Conservation (phyloP, 2,329 filamentous ascomycete species). For the Alternaria brassicicola region DNA sequence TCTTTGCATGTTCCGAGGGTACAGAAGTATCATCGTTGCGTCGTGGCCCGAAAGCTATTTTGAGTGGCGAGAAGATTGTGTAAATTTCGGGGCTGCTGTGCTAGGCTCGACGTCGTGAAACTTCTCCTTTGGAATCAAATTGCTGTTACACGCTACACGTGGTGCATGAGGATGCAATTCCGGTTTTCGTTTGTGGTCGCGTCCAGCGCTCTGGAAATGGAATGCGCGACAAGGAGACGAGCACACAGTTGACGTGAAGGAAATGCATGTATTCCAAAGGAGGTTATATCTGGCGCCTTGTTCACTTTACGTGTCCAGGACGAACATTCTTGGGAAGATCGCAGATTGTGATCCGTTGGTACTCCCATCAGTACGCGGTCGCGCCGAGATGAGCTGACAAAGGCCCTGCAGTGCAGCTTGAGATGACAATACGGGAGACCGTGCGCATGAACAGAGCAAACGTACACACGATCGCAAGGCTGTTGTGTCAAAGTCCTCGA, state of each 20-base stretch:
- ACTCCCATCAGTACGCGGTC: conserved; percentile 8
- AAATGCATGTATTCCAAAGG: conserved; percentile 12
- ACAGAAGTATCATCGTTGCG: conserved; percentile 1
- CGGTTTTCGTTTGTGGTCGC: conserved; percentile 19
- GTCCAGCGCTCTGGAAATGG: conserved; percentile 24
- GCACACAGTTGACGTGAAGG: conserved; percentile 15
- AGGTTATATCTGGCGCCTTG: conserved; percentile 3
- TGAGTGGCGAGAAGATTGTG: neutral
- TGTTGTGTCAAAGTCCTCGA: conserved; percentile 17
- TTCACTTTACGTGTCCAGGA: conserved; percentile 8
- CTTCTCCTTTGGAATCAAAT: conserved; percentile 7
- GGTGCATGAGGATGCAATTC: conserved; percentile 16
- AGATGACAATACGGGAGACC: conserved; percentile 27
- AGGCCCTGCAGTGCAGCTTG: conserved; percentile 3
- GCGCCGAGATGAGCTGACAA: conserved; percentile 13
- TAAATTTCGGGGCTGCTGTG: conserved; percentile 13
- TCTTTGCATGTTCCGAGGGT: conserved; percentile 3
- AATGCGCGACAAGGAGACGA: conserved; percentile 20
- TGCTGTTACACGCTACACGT: conserved; percentile 25
- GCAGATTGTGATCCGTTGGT: conserved; percentile 11
- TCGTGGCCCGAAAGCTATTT: neutral
- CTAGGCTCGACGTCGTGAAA: conserved; percentile 24
- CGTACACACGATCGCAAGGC: conserved; percentile 10
- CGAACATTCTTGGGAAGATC: conserved; percentile 2
- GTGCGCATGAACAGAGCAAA: conserved; percentile 17